Base-by-base conservation (phyloP, 805 yeast genomes). In the Limtongia smithiae region DNA sequence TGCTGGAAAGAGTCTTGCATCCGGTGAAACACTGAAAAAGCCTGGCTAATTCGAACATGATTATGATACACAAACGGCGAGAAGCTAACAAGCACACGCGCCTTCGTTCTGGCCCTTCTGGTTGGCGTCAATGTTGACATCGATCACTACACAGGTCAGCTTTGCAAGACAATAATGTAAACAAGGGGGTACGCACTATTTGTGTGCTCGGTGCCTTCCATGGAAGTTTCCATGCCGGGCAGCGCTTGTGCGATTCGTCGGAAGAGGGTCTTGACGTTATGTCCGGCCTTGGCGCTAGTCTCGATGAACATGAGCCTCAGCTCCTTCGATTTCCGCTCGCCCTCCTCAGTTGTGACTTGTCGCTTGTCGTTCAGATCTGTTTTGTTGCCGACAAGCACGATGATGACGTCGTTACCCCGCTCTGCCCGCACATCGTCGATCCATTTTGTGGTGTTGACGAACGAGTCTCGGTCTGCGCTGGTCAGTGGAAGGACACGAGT, bases 201-300 rank as follows among this genome's bases (percentile, higher is more conserved):
- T 3, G 58, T 33, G 24, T 51, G 57, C 25, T 41, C 47, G 3
- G 53, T 18, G 17, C 48, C 58, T 32, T 53, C 58, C 46, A 42
- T 44, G 8, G 51, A 45, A 33, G 24, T 44, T 37, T 79, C 82
- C 62, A 87, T 81, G 47, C 90, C 97, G 1, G 97, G 97, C 52
- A 93, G 75, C 50, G 86, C 80, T 64, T 85, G 85, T 12, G 97
- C 98, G 55, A 91, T 85, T 64, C 84, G 85, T 64, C 89, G 87
- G 71, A 93, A 91, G 56, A 93, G 71, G 47, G 80, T 78, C 70
- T 91, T 91, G 48, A 93, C 96, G 61, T 93, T 93, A 67, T 90
- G 85, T 28, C 96, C 96, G 39, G 89, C 89, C 70, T 90, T 91
- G 9, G 97, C 91, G 52, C 95, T 84, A 1, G 97, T 91, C 65